These are phyloP conservation scores for Suillus alpinus DNA, from an alignment of 768 basidiomycete species.

Conservation along the genomic window DNA sequence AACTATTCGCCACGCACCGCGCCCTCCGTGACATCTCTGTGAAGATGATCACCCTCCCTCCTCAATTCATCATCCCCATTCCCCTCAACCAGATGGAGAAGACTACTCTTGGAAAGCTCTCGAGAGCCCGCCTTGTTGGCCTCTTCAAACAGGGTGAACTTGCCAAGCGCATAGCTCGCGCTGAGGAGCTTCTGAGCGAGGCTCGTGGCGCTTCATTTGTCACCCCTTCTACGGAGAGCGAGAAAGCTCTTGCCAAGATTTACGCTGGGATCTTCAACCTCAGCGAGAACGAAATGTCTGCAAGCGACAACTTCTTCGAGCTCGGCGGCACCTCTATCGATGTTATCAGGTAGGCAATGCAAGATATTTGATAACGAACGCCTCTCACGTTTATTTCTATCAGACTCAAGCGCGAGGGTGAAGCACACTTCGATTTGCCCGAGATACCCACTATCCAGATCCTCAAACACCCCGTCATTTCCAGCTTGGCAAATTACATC, in stretches of 20 bases:
- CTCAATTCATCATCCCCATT: slow-evolving; percentile 38
- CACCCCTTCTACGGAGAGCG: slow-evolving; percentile 17
- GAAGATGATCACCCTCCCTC: slow-evolving; percentile 31
- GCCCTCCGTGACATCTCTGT: slow-evolving; percentile 27
- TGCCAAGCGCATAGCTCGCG: slow-evolving; percentile 20
- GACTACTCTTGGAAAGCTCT: slow-evolving; percentile 42
- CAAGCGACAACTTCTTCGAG: slow-evolving; percentile 36
- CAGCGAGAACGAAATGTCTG: slow-evolving; percentile 17
- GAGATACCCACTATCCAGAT: slow-evolving; percentile 36
- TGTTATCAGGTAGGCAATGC: slow-evolving; percentile 18
- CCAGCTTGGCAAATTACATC: slow-evolving; percentile 27
- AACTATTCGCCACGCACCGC: slow-evolving; percentile 22
- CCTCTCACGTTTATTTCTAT: not conserved
- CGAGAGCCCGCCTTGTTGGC: slow-evolving; percentile 30
- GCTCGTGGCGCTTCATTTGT: slow-evolving; percentile 21
- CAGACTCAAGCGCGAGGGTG: slow-evolving; percentile 23
- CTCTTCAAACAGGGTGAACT: slow-evolving; percentile 33
- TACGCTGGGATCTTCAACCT: slow-evolving; percentile 28
- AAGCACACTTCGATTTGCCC: slow-evolving; percentile 19
- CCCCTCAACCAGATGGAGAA: slow-evolving; percentile 36
- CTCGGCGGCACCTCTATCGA: slow-evolving; percentile 39
- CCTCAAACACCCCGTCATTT: slow-evolving; percentile 31
- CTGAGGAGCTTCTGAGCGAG: slow-evolving; percentile 16
- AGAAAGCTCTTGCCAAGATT: slow-evolving; percentile 24
- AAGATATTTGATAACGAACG: not conserved